Conservation (phyloP, 83 land plant genomes). For the Picea abies region DNA sequence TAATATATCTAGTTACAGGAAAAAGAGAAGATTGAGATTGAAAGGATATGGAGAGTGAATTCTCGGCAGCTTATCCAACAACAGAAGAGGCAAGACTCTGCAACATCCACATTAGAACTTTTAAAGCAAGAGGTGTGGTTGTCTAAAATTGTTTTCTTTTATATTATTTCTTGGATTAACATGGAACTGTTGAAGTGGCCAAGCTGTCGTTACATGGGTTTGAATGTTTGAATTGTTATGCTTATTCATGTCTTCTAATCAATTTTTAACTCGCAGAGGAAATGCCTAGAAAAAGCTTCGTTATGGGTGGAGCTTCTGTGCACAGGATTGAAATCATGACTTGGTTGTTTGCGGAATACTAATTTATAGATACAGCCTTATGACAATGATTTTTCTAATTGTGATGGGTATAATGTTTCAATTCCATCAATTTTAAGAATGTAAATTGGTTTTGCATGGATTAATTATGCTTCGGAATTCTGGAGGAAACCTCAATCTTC, state of each 20-base stretch:
- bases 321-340: background rate
- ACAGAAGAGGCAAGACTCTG: constrained; percentile 2
- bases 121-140: constrained; percentile 7
- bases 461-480: no score
- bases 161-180: background rate
- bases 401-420: no score
- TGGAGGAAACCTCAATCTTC: no score
- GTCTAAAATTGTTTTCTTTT: background rate
- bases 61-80: background rate
- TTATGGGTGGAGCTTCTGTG: constrained; percentile 6
- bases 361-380: no score
- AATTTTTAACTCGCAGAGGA: background rate
- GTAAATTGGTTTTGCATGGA: no score
- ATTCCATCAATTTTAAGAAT: no score
- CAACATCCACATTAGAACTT: background rate
- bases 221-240: background rate
- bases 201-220: background rate
- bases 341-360: background rate
- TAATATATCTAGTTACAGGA: background rate
- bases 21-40: background rate
- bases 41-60: constrained; percentile 7
- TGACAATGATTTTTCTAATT: no score
- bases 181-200: background rate
- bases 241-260: no score
- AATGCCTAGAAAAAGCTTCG: constrained; percentile 2